Conservation (phyloP, 2,329 filamentous ascomycete species). For the Cladosporium phlei region DNA sequence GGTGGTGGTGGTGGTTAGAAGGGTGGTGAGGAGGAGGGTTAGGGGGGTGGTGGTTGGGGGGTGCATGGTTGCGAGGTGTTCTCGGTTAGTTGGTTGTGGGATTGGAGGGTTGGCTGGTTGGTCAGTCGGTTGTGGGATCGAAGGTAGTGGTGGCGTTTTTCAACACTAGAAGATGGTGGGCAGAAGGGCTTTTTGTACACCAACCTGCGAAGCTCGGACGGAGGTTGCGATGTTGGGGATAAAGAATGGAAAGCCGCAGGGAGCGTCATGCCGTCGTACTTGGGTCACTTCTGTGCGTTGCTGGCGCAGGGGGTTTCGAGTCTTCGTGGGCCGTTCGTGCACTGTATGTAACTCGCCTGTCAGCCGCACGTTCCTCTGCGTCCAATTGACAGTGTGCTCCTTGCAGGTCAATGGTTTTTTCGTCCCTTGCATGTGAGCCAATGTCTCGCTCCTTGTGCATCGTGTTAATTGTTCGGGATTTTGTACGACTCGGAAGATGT, state of each 20-base stretch:
- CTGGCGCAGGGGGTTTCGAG: background rate
- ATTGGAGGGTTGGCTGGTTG: background rate
- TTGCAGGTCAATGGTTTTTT: slow-evolving; percentile 12
- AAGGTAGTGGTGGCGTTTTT: slow-evolving; percentile 6
- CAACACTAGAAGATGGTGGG: background rate
- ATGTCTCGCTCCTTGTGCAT: too few relatives aligned
- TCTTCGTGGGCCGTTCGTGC: background rate
- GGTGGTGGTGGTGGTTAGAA: slow-evolving; percentile 16
- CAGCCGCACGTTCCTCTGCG: slow-evolving; percentile 7
- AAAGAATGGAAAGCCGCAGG: slow-evolving; percentile 3
- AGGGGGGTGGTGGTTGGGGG: slow-evolving; percentile 11
- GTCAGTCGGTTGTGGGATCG: background rate
- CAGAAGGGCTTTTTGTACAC: slow-evolving; percentile 5
- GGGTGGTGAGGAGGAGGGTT: slow-evolving; percentile 15
- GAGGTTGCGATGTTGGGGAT: background rate
- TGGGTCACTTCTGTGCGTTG: slow-evolving; percentile 5
- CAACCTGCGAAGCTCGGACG: background rate
- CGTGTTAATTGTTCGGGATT: too few relatives aligned
- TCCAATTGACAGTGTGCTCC: slow-evolving; percentile 10
- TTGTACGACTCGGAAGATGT: background rate
- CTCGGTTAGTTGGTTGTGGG: background rate
- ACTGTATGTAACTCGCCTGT: slow-evolving; percentile 6
- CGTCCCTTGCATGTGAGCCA: slow-evolving; percentile 12
- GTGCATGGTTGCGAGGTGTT: slow-evolving; percentile 22
- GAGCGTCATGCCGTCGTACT: slow-evolving; percentile 10